Conservation (phyloP, 73 alveolate genomes). For the Tetrahymena elliotti region DNA sequence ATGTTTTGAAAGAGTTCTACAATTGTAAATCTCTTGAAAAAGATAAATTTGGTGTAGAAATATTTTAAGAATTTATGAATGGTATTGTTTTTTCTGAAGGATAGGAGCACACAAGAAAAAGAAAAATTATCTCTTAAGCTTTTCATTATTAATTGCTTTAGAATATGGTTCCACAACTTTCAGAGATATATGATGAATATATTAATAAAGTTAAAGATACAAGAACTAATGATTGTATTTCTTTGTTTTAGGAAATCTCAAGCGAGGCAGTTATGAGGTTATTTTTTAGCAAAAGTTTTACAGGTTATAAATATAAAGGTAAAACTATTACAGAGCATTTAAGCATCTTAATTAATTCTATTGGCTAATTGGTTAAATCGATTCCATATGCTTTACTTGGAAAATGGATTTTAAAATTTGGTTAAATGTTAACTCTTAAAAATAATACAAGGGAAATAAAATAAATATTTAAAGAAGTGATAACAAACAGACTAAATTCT, state of each 20-base stretch:
- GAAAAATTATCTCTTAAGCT: background rate
- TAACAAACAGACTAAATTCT: background rate
- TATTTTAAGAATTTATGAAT: background rate
- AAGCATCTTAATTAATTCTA: background rate
- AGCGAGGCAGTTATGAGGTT: background rate
- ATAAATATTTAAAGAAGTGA: background rate
- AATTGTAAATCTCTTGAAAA: background rate
- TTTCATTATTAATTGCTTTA: background rate
- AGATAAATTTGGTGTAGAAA: background rate
- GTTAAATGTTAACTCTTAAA: background rate
- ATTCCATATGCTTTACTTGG: background rate
- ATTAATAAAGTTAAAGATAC: background rate
- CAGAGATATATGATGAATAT: background rate
- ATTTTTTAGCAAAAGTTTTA: background rate
- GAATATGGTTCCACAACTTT: background rate
- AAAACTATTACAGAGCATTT: background rate
- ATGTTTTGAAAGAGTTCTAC: background rate
- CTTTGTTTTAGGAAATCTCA: background rate
- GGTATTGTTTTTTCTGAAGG: background rate
- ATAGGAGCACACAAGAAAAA: background rate
- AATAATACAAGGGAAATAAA: background rate
- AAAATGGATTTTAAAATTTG: background rate
- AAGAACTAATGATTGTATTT: background rate
- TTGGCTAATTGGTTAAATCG: background rate
- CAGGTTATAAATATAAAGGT: background rate